These are phyloP conservation scores for Gossypium thurberi DNA, from an alignment of 345 rosid genomes.

Conservation along the genomic window DNA sequence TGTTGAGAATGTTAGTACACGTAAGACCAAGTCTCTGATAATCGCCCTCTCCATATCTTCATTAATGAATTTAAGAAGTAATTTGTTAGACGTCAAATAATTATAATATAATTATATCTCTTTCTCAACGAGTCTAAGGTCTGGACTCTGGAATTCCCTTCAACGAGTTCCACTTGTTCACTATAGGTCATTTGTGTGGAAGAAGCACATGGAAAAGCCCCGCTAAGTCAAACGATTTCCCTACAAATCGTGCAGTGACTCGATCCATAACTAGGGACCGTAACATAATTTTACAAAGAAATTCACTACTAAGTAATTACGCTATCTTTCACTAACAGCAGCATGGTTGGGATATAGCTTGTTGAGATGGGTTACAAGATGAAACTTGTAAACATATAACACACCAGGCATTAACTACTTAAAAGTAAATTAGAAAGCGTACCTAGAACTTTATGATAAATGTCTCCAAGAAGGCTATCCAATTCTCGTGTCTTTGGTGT, in stretches of 20 bases:
- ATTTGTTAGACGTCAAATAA: not conserved
- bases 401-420: not conserved
- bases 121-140: too few relatives aligned
- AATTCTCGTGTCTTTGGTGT: conserved; percentile 84
- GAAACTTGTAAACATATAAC: not conserved
- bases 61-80: conserved; percentile 15
- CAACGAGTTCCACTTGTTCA: too few relatives aligned
- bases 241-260: too few relatives aligned
- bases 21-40: conserved; percentile 77
- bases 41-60: conserved; percentile 95
- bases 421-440: conserved; percentile 8
- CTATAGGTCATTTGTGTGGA: too few relatives aligned
- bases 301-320: not conserved
- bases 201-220: too few relatives aligned
- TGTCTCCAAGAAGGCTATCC: conserved; percentile 85
- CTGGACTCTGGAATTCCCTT: too few relatives aligned
- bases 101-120: too few relatives aligned
- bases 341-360: not conserved
- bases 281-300: not conserved
- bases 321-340: not conserved
- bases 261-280: too few relatives aligned
- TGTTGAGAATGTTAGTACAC: conserved; percentile 54
- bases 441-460: conserved; percentile 91
- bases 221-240: too few relatives aligned
- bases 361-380: not conserved